Conservation (phyloP, 176 grass and related monocot genomes). For the Avena atlantica region DNA sequence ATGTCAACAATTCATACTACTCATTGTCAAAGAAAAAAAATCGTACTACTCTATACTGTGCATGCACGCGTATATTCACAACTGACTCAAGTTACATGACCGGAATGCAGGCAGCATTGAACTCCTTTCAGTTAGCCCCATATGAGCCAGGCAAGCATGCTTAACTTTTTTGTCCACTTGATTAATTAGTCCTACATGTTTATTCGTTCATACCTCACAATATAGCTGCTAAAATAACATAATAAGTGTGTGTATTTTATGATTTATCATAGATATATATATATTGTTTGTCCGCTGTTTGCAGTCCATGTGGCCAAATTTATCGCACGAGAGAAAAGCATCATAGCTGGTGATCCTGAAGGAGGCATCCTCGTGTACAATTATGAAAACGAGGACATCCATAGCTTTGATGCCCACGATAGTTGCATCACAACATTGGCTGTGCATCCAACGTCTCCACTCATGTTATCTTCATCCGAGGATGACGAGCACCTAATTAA, state of each 20-base stretch:
- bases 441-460: conserved; percentile 66
- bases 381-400: conserved; percentile 39
- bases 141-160: neutral
- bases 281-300: neutral
- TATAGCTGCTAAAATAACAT: neutral
- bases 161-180: neutral
- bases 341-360: conserved; percentile 52
- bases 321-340: conserved; percentile 56
- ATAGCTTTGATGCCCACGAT: conserved; percentile 49
- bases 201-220: too few relatives aligned
- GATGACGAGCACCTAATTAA: neutral
- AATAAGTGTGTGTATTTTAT: neutral
- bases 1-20: too few relatives aligned
- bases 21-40: too few relatives aligned
- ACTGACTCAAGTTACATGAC: neutral
- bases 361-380: conserved; percentile 58
- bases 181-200: neutral
- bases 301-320: conserved; percentile 68
- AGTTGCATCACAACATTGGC: conserved; percentile 47
- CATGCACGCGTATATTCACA: neutral
- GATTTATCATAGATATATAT: neutral
- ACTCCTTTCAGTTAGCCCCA: neutral
- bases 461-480: conserved; percentile 60
- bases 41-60: too few relatives aligned
- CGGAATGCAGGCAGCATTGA: neutral